These are phyloP conservation scores for Podospora appendiculata DNA, from an alignment of 495 filamentous ascomycete genomes.

Conservation along the genomic window DNA sequence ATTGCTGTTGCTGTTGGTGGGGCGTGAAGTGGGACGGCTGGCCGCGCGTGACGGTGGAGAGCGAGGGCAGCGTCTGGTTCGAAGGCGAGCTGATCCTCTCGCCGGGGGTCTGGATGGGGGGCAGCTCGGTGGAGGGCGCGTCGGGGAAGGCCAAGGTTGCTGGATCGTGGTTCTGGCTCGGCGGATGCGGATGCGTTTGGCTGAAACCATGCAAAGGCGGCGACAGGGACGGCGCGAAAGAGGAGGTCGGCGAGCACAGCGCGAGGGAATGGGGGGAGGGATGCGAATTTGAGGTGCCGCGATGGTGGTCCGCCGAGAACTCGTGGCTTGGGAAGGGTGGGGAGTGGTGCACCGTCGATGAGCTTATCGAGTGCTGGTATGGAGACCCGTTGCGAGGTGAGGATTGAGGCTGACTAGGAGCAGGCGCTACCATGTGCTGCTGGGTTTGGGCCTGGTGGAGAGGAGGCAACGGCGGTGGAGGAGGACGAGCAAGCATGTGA, in stretches of 20 bases:
- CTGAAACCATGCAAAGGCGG: background rate
- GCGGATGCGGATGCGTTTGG: background rate
- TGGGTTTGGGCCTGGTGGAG: background rate
- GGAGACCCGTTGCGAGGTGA: background rate
- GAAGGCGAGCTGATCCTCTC: constrained; percentile 7
- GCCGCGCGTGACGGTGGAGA: constrained; percentile 32
- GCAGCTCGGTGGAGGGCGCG: constrained; percentile 29
- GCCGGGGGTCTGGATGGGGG: constrained; percentile 30
- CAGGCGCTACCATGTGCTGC: background rate
- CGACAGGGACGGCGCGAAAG: background rate
- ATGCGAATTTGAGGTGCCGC: background rate
- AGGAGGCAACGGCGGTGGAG: constrained; percentile 1
- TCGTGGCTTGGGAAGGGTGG: background rate
- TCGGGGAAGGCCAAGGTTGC: constrained; percentile 25
- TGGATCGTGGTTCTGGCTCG: constrained; percentile 32
- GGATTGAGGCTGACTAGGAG: background rate
- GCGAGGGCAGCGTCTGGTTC: constrained; percentile 28
- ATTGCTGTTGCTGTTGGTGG: constrained; percentile 7
- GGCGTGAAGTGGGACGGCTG: constrained; percentile 12
- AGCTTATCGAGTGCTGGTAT: background rate
- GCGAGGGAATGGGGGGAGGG: background rate
- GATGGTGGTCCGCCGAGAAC: background rate
- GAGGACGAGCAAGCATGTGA: constrained; percentile 27
- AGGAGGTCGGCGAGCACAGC: background rate
- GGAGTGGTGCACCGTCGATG: background rate